Evolutionary conservation across 441 rosid genomes (phyloP), one percentile per base, ranked within the genome.

Genomic region (Jatropha multifida): DNA sequence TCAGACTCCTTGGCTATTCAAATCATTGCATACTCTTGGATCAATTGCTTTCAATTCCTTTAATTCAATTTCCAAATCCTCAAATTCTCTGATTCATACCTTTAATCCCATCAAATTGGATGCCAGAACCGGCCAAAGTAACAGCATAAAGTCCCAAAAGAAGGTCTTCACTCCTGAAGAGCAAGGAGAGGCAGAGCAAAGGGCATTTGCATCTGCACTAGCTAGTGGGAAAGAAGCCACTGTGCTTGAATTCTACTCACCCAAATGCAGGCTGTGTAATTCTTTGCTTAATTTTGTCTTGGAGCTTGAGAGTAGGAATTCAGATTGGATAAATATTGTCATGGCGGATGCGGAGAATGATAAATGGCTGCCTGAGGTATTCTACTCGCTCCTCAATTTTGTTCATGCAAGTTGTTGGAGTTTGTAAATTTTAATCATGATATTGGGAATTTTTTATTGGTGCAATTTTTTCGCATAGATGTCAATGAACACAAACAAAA

Each of bases 331-430:
- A 37, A 89, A 68, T 79, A 76, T 95, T 73, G 91, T 91, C n/a
- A 85, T 92, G 97, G 99, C 97, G n/a, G 98, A 95, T 69, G 98
- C 98, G 1, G 96, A 95, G 90, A 93, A 92, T 54, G 91, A 92
- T 76, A 85, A 86, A 74, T 95, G 99, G 98, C 77, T 95, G 64
- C 99, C 99, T 23, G 99, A 95, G 99, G 98, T 95, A 85, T 61
- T 51, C 5, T 4, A 71, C 71, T 63, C 51, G 27, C 54, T 58
- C 38, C 46, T 63, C 73, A 44, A 26, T 38, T 71, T 55, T 26
- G 12, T 61, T 61, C 20, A 48, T 41, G 15, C 15, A 17, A 11
- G 41, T 68, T 1, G 40, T 44, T 61, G 69, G 15, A 49, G 63
- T 60, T 55, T 74, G 51, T 73, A 38, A 42, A 42, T 15, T 12